These are phyloP conservation scores for Hordeum pubiflorum DNA, from an alignment of 202 grass and related monocot species.

Conservation along the genomic window DNA sequence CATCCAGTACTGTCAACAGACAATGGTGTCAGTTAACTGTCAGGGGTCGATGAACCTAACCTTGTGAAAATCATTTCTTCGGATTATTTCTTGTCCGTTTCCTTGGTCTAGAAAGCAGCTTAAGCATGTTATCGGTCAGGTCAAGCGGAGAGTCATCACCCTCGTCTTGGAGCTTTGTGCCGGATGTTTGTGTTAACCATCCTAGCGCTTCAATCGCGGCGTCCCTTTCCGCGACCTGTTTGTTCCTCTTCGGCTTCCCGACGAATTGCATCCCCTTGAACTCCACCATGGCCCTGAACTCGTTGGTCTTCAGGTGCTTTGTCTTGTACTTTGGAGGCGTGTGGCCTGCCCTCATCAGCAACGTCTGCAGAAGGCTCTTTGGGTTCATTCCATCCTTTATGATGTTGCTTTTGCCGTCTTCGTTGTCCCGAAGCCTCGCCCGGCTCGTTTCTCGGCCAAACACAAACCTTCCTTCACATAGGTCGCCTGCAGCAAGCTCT, in stretches of 20 bases:
- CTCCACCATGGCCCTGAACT: slow-evolving; percentile 88
- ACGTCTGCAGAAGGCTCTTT: slow-evolving; percentile 79
- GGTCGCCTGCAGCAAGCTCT: slow-evolving; percentile 74
- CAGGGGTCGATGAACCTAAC: background rate
- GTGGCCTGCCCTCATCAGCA: slow-evolving; percentile 88
- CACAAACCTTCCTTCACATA: slow-evolving; percentile 89
- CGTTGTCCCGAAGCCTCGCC: slow-evolving; percentile 25
- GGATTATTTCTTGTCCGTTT: slow-evolving; percentile 29
- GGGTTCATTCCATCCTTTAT: slow-evolving; percentile 70
- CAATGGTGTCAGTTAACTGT: background rate
- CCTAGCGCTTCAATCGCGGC: slow-evolving; percentile 80
- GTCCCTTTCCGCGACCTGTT: slow-evolving; percentile 85
- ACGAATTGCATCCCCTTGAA: slow-evolving; percentile 98
- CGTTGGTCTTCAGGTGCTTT: slow-evolving; percentile 92
- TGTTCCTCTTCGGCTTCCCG: slow-evolving; percentile 90
- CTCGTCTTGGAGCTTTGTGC: slow-evolving; percentile 47
- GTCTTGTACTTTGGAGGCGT: slow-evolving; percentile 88
- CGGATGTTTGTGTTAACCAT: slow-evolving; percentile 85
- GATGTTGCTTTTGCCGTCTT: slow-evolving; percentile 45
- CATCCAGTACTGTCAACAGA: background rate
- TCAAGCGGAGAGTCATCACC: slow-evolving; percentile 59
- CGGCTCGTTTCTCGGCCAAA: slow-evolving; percentile 67
- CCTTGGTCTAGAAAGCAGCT: slow-evolving; percentile 72
- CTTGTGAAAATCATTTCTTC: slow-evolving; percentile 1
- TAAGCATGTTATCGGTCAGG: slow-evolving; percentile 91